Evolutionary conservation across 1,139 yeast species (phyloP), one percentile per base, ranked within the genome.

Genomic region (Lodderomyces margitis): DNA sequence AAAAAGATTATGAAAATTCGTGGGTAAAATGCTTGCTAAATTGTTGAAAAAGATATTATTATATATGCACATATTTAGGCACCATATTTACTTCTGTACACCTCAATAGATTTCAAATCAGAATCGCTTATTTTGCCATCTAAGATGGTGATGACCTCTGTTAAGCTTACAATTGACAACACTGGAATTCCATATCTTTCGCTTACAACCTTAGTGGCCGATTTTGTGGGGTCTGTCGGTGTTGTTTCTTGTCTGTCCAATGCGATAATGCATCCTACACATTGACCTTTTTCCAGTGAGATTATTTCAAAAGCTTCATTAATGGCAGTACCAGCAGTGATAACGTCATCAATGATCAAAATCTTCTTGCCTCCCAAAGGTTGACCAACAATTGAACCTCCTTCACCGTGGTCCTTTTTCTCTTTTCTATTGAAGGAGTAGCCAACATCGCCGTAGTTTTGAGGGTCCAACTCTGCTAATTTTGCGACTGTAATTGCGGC

Each of bases 281-380:
- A 85, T 17, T 68, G 58, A 41, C 96, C 98, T 34, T 79, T 71
- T 54, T 83, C 92, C 21, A 60, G 69, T 20, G 71, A 71, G 55
- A 92, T 88, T 55, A 92, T 86, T 41, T 76, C 81, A 53, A 88
- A 86, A 1, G 98, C 97, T 66, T 92, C 98, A 56, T 85, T 86
- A 60, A 91, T 89, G 41, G 98, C 98, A 45, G 98, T 92, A 32
- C 98, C 98, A 2, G 98, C 98, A 46, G 98, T 92, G 81, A 92
- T 91, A 39, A 92, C 98, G 57, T 92, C 98, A 64, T 92, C 98
- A 50, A 92, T 88, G 55, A 92, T 85, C 56, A 92, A 71, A 25
- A 89, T 79, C 48, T 74, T 75, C 63, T 89, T 85, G 43, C 78
- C 86, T 47, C 75, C 74, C 54, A 92, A 75, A 3, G 79, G 65